Evolutionary conservation across 352 stramenopile genomes (phyloP).

Genomic region (Pythium aquatile): DNA sequence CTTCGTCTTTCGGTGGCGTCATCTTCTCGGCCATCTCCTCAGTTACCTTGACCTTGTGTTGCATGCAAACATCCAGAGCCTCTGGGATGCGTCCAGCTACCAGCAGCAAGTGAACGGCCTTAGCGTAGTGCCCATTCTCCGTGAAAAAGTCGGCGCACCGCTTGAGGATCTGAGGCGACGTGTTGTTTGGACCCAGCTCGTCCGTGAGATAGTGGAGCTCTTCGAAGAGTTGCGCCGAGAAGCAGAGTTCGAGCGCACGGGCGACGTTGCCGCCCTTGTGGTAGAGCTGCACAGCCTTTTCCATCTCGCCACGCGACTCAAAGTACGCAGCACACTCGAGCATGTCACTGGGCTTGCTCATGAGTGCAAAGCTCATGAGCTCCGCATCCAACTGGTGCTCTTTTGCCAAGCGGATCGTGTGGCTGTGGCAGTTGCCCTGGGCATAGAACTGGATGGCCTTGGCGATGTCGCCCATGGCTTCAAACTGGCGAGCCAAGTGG

Average conservation of each 20-base stretch:
- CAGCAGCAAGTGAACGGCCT: constrained; percentile 90
- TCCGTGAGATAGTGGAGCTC: constrained; percentile 86
- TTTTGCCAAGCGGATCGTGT: constrained; percentile 92
- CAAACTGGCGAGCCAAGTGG: constrained; percentile 87
- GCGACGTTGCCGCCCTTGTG: constrained; percentile 90
- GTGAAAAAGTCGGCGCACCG: constrained; percentile 94
- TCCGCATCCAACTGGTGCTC: constrained; percentile 89
- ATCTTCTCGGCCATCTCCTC: constrained; percentile 93
- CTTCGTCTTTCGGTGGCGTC: constrained; percentile 83
- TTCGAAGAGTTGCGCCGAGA: constrained; percentile 87
- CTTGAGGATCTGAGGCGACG: constrained; percentile 82
- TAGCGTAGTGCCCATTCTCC: constrained; percentile 87
- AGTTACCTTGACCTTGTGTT: constrained; percentile 88
- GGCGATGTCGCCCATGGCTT: constrained; percentile 72
- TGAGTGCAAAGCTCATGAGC: constrained; percentile 90
- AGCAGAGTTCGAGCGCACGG: constrained; percentile 93
- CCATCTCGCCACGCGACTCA: constrained; percentile 88
- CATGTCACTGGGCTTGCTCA: constrained; percentile 85
- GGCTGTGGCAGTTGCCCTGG: constrained; percentile 88
- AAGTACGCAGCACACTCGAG: constrained; percentile 92
- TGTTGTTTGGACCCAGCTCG: constrained; percentile 62
- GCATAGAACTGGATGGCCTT: constrained; percentile 93
- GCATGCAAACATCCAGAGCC: constrained; percentile 89
- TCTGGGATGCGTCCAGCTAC: constrained; percentile 62
- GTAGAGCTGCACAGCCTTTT: constrained; percentile 94